Evolutionary conservation across 2,329 filamentous ascomycete genomes (phyloP).

Genomic region (Phialocephala sp.): DNA sequence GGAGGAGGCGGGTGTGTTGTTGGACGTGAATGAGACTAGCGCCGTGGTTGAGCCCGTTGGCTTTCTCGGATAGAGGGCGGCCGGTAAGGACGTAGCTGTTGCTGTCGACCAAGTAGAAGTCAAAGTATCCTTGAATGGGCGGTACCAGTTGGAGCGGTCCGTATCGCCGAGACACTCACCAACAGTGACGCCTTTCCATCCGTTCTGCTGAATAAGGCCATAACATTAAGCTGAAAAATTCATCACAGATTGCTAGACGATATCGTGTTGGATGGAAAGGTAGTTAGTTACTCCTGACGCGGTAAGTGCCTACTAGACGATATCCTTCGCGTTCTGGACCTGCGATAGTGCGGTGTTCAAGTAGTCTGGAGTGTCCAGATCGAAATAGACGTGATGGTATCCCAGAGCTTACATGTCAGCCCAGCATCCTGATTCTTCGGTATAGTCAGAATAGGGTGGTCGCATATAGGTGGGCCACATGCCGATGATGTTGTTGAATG

Average conservation of each 20-base stretch:
- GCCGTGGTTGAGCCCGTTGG: too few species aligned
- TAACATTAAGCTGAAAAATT: conserved; percentile 42
- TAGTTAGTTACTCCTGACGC: conserved; percentile 39
- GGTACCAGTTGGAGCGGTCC: conserved; percentile 50
- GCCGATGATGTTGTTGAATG: conserved; percentile 57
- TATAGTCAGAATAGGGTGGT: conserved; percentile 46
- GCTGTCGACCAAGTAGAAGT: too few species aligned
- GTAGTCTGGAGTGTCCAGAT: conserved; percentile 57
- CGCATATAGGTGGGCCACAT: conserved; percentile 59
- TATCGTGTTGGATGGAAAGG: conserved; percentile 51
- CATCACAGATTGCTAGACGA: conserved; percentile 41
- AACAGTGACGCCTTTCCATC: conserved; percentile 49
- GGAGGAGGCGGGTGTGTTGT: too few species aligned
- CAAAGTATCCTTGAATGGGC: conserved; percentile 21
- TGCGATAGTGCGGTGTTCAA: conserved; percentile 47
- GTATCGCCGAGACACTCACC: conserved; percentile 53
- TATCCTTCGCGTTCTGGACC: conserved; percentile 53
- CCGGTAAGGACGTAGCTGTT: too few species aligned
- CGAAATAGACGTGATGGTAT: conserved; percentile 54
- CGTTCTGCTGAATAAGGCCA: conserved; percentile 45
- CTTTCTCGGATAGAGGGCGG: too few species aligned
- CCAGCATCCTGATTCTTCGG: conserved; percentile 46
- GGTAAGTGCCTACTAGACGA: conserved; percentile 47
- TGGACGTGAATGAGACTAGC: too few species aligned
- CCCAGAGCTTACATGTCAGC: conserved; percentile 44